These are phyloP conservation scores for Toxicodendron radicans DNA, from an alignment of 345 rosid genomes.

Conservation along the genomic window DNA sequence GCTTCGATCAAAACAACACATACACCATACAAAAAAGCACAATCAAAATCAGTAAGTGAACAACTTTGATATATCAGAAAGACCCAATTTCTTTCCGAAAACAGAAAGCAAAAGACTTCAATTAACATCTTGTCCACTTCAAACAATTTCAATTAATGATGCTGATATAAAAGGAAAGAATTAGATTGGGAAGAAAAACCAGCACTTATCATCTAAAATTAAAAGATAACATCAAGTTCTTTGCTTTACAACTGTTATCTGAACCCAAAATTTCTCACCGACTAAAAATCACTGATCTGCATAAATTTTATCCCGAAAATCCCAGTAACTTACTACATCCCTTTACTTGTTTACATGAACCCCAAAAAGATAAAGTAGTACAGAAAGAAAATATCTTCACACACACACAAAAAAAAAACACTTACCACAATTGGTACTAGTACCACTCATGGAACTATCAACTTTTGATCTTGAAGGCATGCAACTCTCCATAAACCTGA, in stretches of 20 bases:
- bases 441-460: conserved; percentile 67
- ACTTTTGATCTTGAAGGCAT: conserved; percentile 83
- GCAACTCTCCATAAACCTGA: conserved; percentile 55
- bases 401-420: conserved; percentile 1
- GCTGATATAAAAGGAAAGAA: neutral
- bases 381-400: neutral
- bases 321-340: neutral
- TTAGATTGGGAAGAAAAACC: neutral
- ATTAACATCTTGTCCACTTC: neutral
- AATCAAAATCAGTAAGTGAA: neutral
- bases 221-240: conserved; percentile 5
- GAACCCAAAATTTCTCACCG: neutral
- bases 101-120: conserved; percentile 6
- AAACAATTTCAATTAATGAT: neutral
- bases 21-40: too few relatives aligned
- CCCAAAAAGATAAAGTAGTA: neutral
- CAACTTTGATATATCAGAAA: neutral
- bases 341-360: neutral
- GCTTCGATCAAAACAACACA: neutral
- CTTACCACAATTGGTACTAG: conserved; percentile 44
- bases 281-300: neutral
- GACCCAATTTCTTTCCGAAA: conserved; percentile 11
- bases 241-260: neutral
- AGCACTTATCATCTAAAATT: neutral
- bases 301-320: neutral